phyloP scores from a whole-genome alignment of 2,329 filamentous ascomycete genomes.

The Calonectria naviculata region DNA sequence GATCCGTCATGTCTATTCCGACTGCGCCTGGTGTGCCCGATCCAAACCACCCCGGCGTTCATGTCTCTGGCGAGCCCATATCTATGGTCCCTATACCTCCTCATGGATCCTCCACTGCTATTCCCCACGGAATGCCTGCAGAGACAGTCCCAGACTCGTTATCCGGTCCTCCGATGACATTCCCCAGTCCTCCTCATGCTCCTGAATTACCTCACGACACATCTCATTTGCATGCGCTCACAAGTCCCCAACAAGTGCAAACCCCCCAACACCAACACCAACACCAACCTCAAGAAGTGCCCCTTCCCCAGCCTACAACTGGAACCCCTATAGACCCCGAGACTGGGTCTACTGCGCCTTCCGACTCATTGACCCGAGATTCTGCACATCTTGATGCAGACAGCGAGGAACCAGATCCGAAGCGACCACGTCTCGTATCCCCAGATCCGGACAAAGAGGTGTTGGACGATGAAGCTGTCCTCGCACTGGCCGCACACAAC shows the following conservation, averaged over 20 bases:
- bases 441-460: slow-evolving; percentile 42
- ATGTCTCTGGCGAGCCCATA: background rate
- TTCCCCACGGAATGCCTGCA: background rate
- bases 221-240: slow-evolving; percentile 36
- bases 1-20: background rate
- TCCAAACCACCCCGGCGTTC: background rate
- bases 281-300: slow-evolving; percentile 15
- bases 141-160: background rate
- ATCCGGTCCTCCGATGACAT: slow-evolving; percentile 20
- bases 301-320: background rate
- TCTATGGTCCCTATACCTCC: slow-evolving; percentile 8
- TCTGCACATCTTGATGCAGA: slow-evolving; percentile 34
- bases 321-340: slow-evolving; percentile 12
- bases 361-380: slow-evolving; percentile 20
- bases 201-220: slow-evolving; percentile 27
- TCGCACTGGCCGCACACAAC: slow-evolving; percentile 59
- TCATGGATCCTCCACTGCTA: background rate
- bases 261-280: slow-evolving; percentile 21
- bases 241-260: slow-evolving; percentile 24
- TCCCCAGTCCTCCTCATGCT: slow-evolving; percentile 33
- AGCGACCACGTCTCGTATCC: slow-evolving; percentile 51
- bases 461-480: slow-evolving; percentile 60
- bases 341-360: slow-evolving; percentile 8
- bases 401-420: slow-evolving; percentile 50
- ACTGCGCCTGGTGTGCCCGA: background rate